Conservation (phyloP, 2,329 filamentous ascomycete species). For the Cercospora janseana region DNA sequence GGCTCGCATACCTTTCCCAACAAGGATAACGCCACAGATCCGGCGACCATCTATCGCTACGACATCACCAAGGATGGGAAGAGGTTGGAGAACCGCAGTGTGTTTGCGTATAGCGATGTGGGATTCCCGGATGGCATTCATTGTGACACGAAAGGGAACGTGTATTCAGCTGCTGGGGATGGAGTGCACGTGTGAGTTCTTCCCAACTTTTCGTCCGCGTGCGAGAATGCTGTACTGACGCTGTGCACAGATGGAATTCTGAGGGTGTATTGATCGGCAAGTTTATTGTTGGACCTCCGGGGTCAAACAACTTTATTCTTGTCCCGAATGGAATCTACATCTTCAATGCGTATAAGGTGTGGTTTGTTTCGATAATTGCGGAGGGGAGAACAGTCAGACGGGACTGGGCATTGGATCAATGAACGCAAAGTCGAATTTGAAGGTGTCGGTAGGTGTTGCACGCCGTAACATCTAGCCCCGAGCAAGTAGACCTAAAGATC, state of each 20-base stretch:
- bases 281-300: conserved; percentile 46
- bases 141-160: conserved; percentile 54
- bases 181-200: conserved; percentile 50
- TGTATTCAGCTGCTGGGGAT: conserved; percentile 54
- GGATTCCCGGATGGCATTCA: conserved; percentile 60
- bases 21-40: conserved; percentile 39
- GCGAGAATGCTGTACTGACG: neutral
- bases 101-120: conserved; percentile 56
- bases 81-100: conserved; percentile 39
- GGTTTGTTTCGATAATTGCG: conserved; percentile 36
- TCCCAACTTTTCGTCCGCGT: neutral
- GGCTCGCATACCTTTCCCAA: conserved; percentile 40
- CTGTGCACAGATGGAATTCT: conserved; percentile 44
- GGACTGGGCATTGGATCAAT: too few relatives aligned
- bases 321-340: conserved; percentile 36
- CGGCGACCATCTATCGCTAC: conserved; percentile 46
- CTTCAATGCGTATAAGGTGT: conserved; percentile 36
- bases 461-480: too few relatives aligned
- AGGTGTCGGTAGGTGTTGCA: too few relatives aligned
- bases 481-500: too few relatives aligned
- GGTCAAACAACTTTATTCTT: conserved; percentile 41
- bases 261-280: conserved; percentile 55
- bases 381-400: conserved; percentile 36
- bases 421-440: too few relatives aligned
- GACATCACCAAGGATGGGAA: conserved; percentile 41